A percentile compares a stretch with the other conserved stretches of the same genome.
Evolutionary conservation across 306 rosid species (phyloP).

Genomic region (Vicia faba): DNA sequence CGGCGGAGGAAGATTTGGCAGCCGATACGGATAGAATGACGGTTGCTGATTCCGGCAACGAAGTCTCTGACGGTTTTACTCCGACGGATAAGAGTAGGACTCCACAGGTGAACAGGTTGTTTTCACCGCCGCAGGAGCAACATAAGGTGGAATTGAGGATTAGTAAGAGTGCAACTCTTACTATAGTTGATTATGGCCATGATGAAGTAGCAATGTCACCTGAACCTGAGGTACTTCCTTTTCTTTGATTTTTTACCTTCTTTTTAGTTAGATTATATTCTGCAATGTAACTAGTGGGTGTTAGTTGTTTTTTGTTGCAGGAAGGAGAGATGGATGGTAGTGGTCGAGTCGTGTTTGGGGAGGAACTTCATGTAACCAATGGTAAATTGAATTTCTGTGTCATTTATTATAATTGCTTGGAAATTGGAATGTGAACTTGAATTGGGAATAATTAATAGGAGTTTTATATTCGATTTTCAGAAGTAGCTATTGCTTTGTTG

Average conservation of each 20-base stretch:
- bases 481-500: background rate
- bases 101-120: slow-evolving; percentile 38
- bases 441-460: slow-evolving; percentile 13
- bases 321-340: slow-evolving; percentile 71
- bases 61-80: slow-evolving; percentile 31
- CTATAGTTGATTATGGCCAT: slow-evolving; percentile 87
- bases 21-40: slow-evolving; percentile 35
- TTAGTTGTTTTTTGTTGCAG: slow-evolving; percentile 49
- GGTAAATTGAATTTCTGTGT: slow-evolving; percentile 47
- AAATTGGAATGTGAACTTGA: background rate
- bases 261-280: background rate
- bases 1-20: slow-evolving; percentile 51
- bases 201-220: slow-evolving; percentile 98
- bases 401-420: too few relatives aligned
- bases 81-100: slow-evolving; percentile 46
- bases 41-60: slow-evolving; percentile 46
- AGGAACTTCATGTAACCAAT: slow-evolving; percentile 52
- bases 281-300: slow-evolving; percentile 13
- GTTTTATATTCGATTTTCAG: background rate
- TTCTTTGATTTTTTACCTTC: background rate
- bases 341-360: slow-evolving; percentile 55
- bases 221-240: slow-evolving; percentile 71
- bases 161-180: slow-evolving; percentile 58
- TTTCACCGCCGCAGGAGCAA: slow-evolving; percentile 55
- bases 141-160: slow-evolving; percentile 30